Evolutionary conservation across 1,284 basidiomycete species (phyloP).

Genomic region (Wolfiporia cocos): DNA sequence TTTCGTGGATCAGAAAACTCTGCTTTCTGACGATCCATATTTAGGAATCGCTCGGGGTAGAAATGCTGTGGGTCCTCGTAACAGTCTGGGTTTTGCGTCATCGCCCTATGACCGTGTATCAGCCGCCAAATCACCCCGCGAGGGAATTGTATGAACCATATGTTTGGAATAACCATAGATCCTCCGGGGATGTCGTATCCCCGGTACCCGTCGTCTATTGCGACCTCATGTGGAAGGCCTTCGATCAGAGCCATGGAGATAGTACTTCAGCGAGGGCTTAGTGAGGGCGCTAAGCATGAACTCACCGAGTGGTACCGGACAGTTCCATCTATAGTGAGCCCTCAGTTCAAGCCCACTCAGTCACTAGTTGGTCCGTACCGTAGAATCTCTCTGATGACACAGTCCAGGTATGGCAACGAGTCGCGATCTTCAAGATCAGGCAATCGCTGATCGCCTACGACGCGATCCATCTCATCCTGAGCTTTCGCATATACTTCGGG

Average conservation of each 20-base stretch:
- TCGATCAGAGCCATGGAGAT: background rate
- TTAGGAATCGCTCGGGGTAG: slow-evolving; percentile 26
- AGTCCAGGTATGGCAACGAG: slow-evolving; percentile 49
- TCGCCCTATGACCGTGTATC: slow-evolving; percentile 19
- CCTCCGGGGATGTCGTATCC: slow-evolving; percentile 42
- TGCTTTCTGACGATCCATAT: slow-evolving; percentile 15
- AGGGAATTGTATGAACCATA: slow-evolving; percentile 28
- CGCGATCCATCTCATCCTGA: slow-evolving; percentile 47
- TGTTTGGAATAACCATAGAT: slow-evolving; percentile 41
- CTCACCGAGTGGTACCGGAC: slow-evolving; percentile 21
- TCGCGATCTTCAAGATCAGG: slow-evolving; percentile 41
- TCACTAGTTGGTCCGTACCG: slow-evolving; percentile 26
- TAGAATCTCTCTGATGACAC: slow-evolving; percentile 42
- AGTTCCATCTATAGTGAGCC: slow-evolving; percentile 18
- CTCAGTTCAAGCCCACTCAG: background rate
- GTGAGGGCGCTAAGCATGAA: background rate
- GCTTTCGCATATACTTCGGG: slow-evolving; percentile 44
- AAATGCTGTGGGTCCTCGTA: slow-evolving; percentile 24
- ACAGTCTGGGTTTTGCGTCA: slow-evolving; percentile 20
- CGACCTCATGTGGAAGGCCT: slow-evolving; percentile 42
- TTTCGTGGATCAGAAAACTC: slow-evolving; percentile 20
- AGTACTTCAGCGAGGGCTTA: background rate
- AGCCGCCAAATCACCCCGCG: background rate
- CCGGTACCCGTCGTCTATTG: slow-evolving; percentile 43
- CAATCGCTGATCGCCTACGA: slow-evolving; percentile 39